These are phyloP conservation scores for Megacollybia marginata DNA, from an alignment of 768 basidiomycete genomes.

Conservation along the genomic window DNA sequence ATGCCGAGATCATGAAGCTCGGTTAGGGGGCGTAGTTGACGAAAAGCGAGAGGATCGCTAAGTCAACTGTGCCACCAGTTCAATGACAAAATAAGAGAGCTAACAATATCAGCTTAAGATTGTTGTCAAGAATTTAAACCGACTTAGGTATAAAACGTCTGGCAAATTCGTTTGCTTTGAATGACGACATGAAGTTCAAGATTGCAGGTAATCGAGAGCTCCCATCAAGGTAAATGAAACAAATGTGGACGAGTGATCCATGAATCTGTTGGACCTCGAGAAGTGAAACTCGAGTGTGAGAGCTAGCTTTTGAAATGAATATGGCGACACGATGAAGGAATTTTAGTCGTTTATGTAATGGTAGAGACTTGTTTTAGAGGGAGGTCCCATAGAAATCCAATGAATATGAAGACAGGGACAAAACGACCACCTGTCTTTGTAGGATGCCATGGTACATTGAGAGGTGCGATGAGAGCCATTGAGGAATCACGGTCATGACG, in stretches of 20 bases:
- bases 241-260: slow-evolving; percentile 10
- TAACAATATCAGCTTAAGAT: too few species aligned
- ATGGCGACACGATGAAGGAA: not conserved
- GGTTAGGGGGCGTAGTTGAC: not conserved
- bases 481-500: not conserved
- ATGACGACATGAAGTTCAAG: not conserved
- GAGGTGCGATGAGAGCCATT: not conserved
- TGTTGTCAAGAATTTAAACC: too few species aligned
- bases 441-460: slow-evolving; percentile 12
- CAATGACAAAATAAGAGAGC: too few species aligned
- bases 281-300: not conserved
- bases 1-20: not conserved
- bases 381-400: slow-evolving; percentile 13
- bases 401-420: slow-evolving; percentile 1
- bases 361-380: slow-evolving; percentile 5
- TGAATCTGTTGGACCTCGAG: not conserved
- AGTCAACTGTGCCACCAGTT: not conserved
- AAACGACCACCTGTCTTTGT: slow-evolving; percentile 7
- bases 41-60: not conserved
- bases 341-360: slow-evolving; percentile 5
- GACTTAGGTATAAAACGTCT: not conserved
- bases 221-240: slow-evolving; percentile 6
- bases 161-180: not conserved
- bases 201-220: not conserved
- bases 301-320: slow-evolving; percentile 1